Evolutionary conservation across 1,139 yeast genomes (phyloP), one percentile per base, ranked within the genome.

Genomic region (Spencermartinsiella ligniputridi): DNA sequence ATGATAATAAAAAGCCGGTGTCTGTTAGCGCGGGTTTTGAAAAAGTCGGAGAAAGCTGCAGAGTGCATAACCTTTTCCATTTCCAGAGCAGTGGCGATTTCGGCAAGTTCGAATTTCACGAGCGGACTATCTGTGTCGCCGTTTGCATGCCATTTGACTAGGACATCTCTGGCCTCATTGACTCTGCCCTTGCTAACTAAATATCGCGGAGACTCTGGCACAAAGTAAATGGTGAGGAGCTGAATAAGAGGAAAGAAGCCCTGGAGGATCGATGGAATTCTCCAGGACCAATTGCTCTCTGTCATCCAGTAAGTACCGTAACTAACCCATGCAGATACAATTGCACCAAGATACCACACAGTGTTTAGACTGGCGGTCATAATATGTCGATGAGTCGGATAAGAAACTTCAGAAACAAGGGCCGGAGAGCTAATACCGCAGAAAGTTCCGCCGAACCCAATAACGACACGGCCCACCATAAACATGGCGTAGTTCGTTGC

Each of bases 111-210:
- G 33, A 48, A 52, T 17, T 52, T 52, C 50, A 16, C 47, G 49
- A n/a, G 29, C 83, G 69, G 89, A 76, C 90, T 76, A 58, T 83
- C 90, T 9, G 34, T 36, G 73, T 52, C 55, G 9, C 57, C 58
- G 16, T 41, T 50, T 21, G 51, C 58, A 32, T 56, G 62, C 37
- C 39, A 44, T 36, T 51, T 46, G 22, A 41, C 32, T 3, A 51
- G 37, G n/a, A 50, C 15, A 1, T 39, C 37, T 15, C 46, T 27
- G 2, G 54, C 54, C 25, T 50, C 45, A 1, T 48, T 49, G 11
- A 20, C 22, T n/a, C 42, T 24, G 22, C 41, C 49, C 3, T 46
- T 37, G 12, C 37, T 45, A 40, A 48, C 37, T 19, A 50, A 38
- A 41, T 45, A 51, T 19, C 54, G 36, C 15, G 54, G 54, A 5